Evolutionary conservation across 176 grass and related monocot species (phyloP).

Genomic region (Musa acuminata): DNA sequence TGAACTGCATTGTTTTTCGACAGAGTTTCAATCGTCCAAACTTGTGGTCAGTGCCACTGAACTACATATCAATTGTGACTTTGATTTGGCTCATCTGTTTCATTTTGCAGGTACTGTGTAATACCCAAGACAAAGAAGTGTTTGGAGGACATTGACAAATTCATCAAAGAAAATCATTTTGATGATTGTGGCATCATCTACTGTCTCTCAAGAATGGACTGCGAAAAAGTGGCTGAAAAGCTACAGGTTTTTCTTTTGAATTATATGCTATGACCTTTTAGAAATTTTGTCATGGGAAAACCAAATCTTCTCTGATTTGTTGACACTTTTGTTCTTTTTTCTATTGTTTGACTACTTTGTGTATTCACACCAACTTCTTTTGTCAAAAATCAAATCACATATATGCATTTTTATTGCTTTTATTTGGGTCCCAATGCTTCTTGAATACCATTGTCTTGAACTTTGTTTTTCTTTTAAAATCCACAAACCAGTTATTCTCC

Average conservation of each 20-base stretch:
- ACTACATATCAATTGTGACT: constrained; percentile 16
- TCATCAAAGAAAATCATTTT: constrained; percentile 56
- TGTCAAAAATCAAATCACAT: background rate
- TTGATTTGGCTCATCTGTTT: constrained; percentile 16
- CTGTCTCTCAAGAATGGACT: constrained; percentile 92
- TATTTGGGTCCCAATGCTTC: background rate
- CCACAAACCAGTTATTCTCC: no score
- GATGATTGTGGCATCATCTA: constrained; percentile 90
- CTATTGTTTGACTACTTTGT: background rate
- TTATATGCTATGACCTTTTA: background rate
- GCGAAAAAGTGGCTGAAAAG: constrained; percentile 85
- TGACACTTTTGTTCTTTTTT: background rate
- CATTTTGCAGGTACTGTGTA: constrained; percentile 53
- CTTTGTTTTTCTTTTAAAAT: no score
- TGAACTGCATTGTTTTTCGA: constrained; percentile 74
- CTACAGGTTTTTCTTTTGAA: constrained; percentile 40
- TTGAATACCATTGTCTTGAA: no score
- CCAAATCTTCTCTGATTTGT: background rate
- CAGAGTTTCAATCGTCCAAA: constrained; percentile 97
- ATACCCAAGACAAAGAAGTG: constrained; percentile 88
- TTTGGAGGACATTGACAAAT: constrained; percentile 68
- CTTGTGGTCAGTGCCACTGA: constrained; percentile 44
- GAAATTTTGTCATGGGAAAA: background rate
- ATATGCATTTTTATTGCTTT: background rate
- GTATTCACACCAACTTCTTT: background rate